Base-by-base conservation (phyloP, 169 alveolate species). In the Eimeria maxima region DNA sequence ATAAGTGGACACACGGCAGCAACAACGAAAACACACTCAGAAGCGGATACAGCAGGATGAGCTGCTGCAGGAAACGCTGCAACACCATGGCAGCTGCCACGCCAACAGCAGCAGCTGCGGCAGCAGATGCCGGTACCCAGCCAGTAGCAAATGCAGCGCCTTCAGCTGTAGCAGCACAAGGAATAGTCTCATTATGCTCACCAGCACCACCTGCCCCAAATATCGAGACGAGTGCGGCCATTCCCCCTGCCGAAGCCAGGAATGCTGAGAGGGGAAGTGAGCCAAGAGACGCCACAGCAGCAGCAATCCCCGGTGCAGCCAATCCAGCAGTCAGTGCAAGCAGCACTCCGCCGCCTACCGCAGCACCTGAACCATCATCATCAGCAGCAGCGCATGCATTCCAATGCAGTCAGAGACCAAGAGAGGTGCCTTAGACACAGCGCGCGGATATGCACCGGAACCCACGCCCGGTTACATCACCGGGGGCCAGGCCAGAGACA, bases 261-360 rank as follows among this genome's bases (percentile, higher is more conserved):
- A 97, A 97, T 4, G 98, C 98, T 3, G 98, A 80, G 57, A 86
- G 86, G 13, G 90, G 63, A 3, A 86, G 90, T 8, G 95, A 33
- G 0, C 97, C 97, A 22, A 96, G 94, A 24, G 96, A 80, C 4
- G 95, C 96, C 42, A 95, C 67, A 38, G 99, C 99, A 29, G 98
- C 99, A 33, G 98, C 98, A 42, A 98, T 96, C 18, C 97, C 99
- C 11, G 99, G 99, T 0, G 98, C 97, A 20, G 99, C 99, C 81
- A 98, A 83, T 11, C 99, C 99, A n/a, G 98, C 99, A 7, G 98
- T 98, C 60, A 98, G 95, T 4, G 99, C 99, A 13, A 97, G 94
- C 81, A 98, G 88, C 33, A 98, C 98, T 10, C 99, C 99, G 53
- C 98, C 98, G 22, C 99, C 98, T 67, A 98, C 96, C 0, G 99